Conservation (phyloP, 768 basidiomycete species). For the Phaeotremella fagi region DNA sequence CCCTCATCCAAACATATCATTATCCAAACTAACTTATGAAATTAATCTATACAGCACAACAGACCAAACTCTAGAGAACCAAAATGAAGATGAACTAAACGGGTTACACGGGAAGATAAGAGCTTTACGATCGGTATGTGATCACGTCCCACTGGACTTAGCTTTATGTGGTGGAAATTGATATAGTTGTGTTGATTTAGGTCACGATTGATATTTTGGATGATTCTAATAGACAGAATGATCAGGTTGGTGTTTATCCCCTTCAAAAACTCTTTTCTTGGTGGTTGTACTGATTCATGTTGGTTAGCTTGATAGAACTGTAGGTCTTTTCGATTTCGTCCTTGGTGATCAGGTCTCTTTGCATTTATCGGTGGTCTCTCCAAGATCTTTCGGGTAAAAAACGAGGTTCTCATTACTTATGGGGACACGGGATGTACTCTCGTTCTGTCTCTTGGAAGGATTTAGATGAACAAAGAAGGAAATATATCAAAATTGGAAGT, state of each 20-base stretch:
- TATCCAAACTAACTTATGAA: background rate
- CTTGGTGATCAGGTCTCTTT: no score
- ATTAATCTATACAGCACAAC: no score
- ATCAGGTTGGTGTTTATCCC: constrained; percentile 32
- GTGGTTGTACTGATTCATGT: constrained; percentile 1
- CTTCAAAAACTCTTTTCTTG: background rate
- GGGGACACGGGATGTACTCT: no score
- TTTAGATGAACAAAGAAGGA: no score
- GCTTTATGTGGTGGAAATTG: background rate
- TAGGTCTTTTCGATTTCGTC: no score
- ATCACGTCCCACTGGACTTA: background rate
- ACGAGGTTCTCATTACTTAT: no score
- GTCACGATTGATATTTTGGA: constrained; percentile 49
- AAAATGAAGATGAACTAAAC: constrained; percentile 47
- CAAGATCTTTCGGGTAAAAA: no score
- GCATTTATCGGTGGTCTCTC: no score
- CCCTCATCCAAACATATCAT: background rate
- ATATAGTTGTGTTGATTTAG: constrained; percentile 16
- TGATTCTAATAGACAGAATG: constrained; percentile 46
- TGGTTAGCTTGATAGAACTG: constrained; percentile 42
- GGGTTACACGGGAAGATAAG: constrained; percentile 48
- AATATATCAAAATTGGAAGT: no score
- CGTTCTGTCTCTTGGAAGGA: background rate
- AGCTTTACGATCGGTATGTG: constrained; percentile 39
- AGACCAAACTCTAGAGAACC: constrained; percentile 47